Evolutionary conservation across 179 eudicot species (phyloP), one percentile per base, ranked within the genome.

Genomic region (Amaranthus tricolor): DNA sequence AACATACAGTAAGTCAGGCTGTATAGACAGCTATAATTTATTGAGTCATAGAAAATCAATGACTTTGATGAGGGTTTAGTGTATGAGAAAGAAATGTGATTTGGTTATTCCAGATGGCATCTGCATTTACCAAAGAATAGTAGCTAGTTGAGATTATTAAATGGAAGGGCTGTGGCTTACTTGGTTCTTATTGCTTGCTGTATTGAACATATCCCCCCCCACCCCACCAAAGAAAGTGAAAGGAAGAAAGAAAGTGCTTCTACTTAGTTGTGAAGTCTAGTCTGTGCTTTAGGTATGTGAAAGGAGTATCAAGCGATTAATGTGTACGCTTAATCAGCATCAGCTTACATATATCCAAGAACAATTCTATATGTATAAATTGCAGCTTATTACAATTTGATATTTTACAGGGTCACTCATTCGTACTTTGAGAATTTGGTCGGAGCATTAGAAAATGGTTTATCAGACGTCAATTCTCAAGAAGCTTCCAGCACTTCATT

Each of bases 391-490:
- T n/a, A 24, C 6, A 11, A 54, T 67, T 15, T 66, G 5, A 59
- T 40, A 49, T 70, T 65, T 13, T 80, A 71, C 87, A 92, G 97
- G 54, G 93, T 90, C 64, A 90, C 97, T 51, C 81, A 85, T 69
- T 84, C 89, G 43, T 88, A 86, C 86, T 92, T 92, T 72, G 97
- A 92, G 89, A 92, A 92, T 76, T 84, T 92, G 74, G 91, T 92
- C n/a, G 85, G 86, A 64, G 93, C 93, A 64, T 78, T 92, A 64
- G 97, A 92, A 82, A 87, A 88, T 54, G 88, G 88, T 72, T 81
- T 92, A 56, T 84, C 91, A 54, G 95, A 90, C 71, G 97, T 92
- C 54, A 77, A 81, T 66, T 51, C 86, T 50, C 83, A 78, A 55
- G 87, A 78, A 20, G 83, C 84, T 17, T 71, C 84, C 74, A 83